Percentiles rank a stretch among this genome's conserved stretches.
These are phyloP conservation scores for Pseudohalonectria lignicola DNA, from an alignment of 2,329 filamentous ascomycete species.

Conservation along the genomic window DNA sequence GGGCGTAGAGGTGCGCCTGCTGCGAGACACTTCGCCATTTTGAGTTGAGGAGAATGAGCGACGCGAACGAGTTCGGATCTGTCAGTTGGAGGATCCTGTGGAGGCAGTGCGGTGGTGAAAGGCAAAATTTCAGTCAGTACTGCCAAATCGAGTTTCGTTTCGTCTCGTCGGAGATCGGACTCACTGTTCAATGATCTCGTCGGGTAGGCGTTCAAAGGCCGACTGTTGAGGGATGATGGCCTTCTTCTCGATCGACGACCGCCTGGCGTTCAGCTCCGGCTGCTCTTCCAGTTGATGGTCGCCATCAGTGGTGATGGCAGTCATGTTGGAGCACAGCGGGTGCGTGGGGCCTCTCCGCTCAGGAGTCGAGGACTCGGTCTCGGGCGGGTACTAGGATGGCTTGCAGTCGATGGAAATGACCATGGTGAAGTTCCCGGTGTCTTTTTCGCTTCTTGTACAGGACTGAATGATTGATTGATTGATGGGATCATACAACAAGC, in stretches of 20 bases:
- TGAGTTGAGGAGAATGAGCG: slow-evolving; percentile 51
- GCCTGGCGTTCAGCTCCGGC: slow-evolving; percentile 1
- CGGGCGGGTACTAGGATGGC: too few species aligned
- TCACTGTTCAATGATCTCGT: slow-evolving; percentile 62
- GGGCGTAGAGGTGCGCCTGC: slow-evolving; percentile 49
- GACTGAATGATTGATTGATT: too few species aligned
- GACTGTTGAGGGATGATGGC: slow-evolving; percentile 17
- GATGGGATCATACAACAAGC: too few species aligned
- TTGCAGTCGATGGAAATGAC: too few species aligned
- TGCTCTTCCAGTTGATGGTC: too few species aligned
- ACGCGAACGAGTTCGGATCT: slow-evolving; percentile 55
- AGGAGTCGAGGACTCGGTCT: too few species aligned
- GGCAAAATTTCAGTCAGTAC: slow-evolving; percentile 3
- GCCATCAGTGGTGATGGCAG: too few species aligned
- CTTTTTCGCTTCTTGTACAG: too few species aligned
- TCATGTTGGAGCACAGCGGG: too few species aligned
- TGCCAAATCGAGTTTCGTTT: too few species aligned
- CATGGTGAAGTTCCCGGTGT: too few species aligned
- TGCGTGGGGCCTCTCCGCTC: too few species aligned
- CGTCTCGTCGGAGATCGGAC: slow-evolving; percentile 15
- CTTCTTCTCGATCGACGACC: slow-evolving; percentile 22
- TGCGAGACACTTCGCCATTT: slow-evolving; percentile 57
- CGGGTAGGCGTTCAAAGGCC: slow-evolving; percentile 47
- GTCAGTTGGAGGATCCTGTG: slow-evolving; percentile 48
- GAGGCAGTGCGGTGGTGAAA: slow-evolving; percentile 7